Evolutionary conservation across 345 rosid genomes (phyloP).

Genomic region (thale cress (Arabidopsis thaliana)): DNA sequence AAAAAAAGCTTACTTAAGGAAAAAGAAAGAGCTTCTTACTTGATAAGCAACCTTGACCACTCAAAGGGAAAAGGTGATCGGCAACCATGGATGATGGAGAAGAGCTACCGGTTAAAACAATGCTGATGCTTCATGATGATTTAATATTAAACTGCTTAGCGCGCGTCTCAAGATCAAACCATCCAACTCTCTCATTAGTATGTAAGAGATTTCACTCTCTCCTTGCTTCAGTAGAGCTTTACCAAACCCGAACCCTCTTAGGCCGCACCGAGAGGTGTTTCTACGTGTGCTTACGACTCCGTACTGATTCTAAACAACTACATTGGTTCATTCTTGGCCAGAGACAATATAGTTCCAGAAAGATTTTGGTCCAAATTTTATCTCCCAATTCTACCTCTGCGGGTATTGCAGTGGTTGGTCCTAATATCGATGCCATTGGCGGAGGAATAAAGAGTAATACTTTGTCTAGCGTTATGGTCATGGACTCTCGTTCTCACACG

Average conservation of each 20-base stretch:
- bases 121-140: not conserved
- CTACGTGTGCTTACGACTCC: not conserved
- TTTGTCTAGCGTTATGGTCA: slow-evolving; percentile 1
- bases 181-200: not conserved
- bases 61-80: not conserved
- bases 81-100: not conserved
- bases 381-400: not conserved
- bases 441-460: not conserved
- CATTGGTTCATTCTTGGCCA: not conserved
- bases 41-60: not conserved
- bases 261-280: not conserved
- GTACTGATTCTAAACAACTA: not conserved
- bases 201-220: not conserved
- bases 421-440: not conserved
- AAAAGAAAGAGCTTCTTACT: not conserved
- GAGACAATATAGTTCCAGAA: not conserved
- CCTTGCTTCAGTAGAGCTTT: not conserved
- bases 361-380: not conserved
- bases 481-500: slow-evolving; percentile 6
- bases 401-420: not conserved
- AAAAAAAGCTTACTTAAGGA: not conserved
- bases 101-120: not conserved
- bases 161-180: not conserved
- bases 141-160: not conserved
- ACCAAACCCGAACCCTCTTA: not conserved